Percentiles rank a stretch among this genome's conserved stretches.
Conservation (phyloP, 768 basidiomycete species). For the Leucocoprinus birnbaumii region DNA sequence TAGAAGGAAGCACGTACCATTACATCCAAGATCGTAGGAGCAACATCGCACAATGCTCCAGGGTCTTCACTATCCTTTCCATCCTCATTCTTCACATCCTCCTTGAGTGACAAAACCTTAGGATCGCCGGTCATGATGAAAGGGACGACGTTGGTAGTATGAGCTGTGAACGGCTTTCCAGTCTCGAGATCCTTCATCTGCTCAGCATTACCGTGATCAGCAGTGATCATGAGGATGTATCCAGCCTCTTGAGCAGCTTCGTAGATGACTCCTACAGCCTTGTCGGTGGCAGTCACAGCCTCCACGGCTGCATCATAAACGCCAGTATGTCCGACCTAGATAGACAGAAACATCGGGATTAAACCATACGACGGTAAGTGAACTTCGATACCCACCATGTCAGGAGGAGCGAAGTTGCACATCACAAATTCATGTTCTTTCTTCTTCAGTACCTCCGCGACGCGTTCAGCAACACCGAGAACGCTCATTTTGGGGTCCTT, state of each 20-base stretch:
- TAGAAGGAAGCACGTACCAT: conserved; percentile 36
- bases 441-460: conserved; percentile 77
- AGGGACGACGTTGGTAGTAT: conserved; percentile 86
- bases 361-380: not conserved
- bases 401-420: conserved; percentile 98
- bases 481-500: conserved; percentile 88
- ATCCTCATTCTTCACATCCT: conserved; percentile 51
- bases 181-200: conserved; percentile 87
- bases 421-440: conserved; percentile 84
- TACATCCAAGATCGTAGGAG: conserved; percentile 82
- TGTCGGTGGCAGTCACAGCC: conserved; percentile 86
- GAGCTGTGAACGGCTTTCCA: conserved; percentile 88
- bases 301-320: conserved; percentile 87
- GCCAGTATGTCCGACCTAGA: conserved; percentile 90
- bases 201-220: conserved; percentile 96
- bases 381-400: conserved; percentile 65
- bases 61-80: conserved; percentile 55
- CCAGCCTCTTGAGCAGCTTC: conserved; percentile 82
- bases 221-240: conserved; percentile 84
- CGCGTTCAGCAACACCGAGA: conserved; percentile 85
- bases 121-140: conserved; percentile 81
- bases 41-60: conserved; percentile 86
- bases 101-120: conserved; percentile 55
- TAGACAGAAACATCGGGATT: not conserved
- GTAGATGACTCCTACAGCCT: conserved; percentile 84